These are phyloP conservation scores for Talaromyces verruculosus DNA, from an alignment of 2,329 filamentous ascomycete genomes.

Conservation along the genomic window DNA sequence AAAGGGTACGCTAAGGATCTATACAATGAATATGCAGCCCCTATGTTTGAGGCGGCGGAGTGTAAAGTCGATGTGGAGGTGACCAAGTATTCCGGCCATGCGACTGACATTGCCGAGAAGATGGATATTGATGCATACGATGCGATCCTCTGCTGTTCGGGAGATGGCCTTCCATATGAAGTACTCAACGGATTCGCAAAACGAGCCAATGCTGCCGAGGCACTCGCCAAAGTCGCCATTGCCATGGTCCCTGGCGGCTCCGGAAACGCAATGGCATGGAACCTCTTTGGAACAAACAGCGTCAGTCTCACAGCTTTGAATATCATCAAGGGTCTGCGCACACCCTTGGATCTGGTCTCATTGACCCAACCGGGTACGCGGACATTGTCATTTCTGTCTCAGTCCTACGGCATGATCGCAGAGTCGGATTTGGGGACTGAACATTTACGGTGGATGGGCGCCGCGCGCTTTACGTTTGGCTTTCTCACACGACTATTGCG, in stretches of 20 bases:
- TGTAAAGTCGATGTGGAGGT: conserved; percentile 72
- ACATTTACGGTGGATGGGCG: conserved; percentile 89
- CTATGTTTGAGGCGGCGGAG: conserved; percentile 77
- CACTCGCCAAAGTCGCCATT: conserved; percentile 74
- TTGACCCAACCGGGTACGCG: conserved; percentile 77
- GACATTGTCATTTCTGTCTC: conserved; percentile 84
- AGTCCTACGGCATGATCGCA: conserved; percentile 84
- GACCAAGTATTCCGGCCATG: conserved; percentile 74
- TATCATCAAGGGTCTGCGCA: conserved; percentile 84
- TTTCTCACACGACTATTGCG: conserved; percentile 73
- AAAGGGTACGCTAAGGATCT: conserved; percentile 72
- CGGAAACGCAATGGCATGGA: conserved; percentile 90
- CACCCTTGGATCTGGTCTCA: conserved; percentile 79
- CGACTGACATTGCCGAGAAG: conserved; percentile 70
- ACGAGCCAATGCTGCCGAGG: conserved; percentile 70
- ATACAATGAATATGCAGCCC: conserved; percentile 74
- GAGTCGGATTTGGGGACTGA: conserved; percentile 90
- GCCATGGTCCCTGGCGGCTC: conserved; percentile 88
- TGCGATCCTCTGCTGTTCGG: conserved; percentile 83
- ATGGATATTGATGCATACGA: conserved; percentile 80
- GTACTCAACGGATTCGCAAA: conserved; percentile 89
- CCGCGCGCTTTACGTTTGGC: conserved; percentile 78
- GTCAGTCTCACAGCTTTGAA: conserved; percentile 74
- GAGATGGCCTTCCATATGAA: conserved; percentile 88
- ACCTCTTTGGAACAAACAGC: conserved; percentile 77